phyloP scores from a whole-genome alignment of 2,329 filamentous ascomycete genomes.

The Cytospora paraplurivora region DNA sequence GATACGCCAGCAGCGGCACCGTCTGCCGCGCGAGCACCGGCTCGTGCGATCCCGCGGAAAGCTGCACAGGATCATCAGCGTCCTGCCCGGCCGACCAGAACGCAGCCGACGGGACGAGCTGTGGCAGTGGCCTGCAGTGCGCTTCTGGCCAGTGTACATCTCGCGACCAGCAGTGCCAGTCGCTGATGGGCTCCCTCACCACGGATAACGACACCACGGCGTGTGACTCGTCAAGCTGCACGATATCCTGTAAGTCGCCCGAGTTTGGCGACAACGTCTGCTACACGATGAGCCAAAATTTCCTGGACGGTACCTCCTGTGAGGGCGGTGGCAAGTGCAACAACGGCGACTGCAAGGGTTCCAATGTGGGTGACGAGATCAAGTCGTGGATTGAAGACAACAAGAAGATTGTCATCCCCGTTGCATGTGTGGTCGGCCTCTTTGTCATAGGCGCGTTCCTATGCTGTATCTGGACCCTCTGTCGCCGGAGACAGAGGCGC shows the following conservation, averaged over 20 bases:
- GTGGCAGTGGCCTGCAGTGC: conserved; percentile 76
- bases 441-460: conserved; percentile 70
- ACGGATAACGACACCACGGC: conserved; percentile 76
- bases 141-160: conserved; percentile 95
- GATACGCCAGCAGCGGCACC: conserved; percentile 65
- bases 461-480: conserved; percentile 56
- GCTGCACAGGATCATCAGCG: conserved; percentile 71
- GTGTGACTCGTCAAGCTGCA: conserved; percentile 73
- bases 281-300: conserved; percentile 82
- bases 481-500: conserved; percentile 13
- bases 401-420: conserved; percentile 79
- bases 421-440: conserved; percentile 70
- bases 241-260: conserved; percentile 74
- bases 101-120: conserved; percentile 69
- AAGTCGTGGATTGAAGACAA: conserved; percentile 75
- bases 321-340: conserved; percentile 75
- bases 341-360: conserved; percentile 77
- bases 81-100: conserved; percentile 75
- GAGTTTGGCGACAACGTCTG: conserved; percentile 67
- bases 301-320: conserved; percentile 88
- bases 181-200: conserved; percentile 75
- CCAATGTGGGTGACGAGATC: conserved; percentile 70
- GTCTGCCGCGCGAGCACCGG: conserved; percentile 82
- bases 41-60: conserved; percentile 82
- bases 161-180: conserved; percentile 84